These are phyloP conservation scores for Leptographium galeiforme DNA, from an alignment of 2,329 filamentous ascomycete genomes.

Conservation along the genomic window DNA sequence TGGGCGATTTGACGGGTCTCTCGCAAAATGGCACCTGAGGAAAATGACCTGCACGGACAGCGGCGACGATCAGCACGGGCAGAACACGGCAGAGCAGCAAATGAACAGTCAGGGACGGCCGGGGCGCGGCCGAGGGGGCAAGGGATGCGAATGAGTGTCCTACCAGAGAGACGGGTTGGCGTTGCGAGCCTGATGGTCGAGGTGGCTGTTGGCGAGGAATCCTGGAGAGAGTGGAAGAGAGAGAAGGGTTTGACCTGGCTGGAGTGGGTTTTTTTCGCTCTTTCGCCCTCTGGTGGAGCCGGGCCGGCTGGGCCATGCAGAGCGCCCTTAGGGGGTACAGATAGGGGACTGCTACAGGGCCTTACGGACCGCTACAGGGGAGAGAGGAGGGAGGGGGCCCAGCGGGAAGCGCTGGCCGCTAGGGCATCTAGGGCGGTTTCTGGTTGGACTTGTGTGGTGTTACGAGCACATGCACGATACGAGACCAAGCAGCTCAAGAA, in stretches of 20 bases:
- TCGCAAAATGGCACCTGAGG: background rate
- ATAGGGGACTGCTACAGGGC: background rate
- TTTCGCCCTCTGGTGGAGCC: background rate
- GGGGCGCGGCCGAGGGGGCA: background rate
- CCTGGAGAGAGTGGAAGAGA: background rate
- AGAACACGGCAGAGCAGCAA: background rate
- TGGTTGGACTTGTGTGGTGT: no score
- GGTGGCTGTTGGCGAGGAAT: background rate
- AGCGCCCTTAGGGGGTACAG: background rate
- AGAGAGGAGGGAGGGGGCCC: background rate
- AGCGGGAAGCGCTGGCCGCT: no score
- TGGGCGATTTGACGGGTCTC: conserved; percentile 1
- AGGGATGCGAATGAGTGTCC: background rate
- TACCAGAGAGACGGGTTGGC: background rate
- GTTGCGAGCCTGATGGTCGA: conserved; percentile 1
- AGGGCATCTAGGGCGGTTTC: no score
- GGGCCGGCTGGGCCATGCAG: background rate
- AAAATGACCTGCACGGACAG: background rate
- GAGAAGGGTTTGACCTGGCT: background rate
- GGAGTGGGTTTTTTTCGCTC: conserved; percentile 1
- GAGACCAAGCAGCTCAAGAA: no score
- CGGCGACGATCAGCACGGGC: background rate
- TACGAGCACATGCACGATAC: no score
- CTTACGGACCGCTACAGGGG: background rate
- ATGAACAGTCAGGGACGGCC: background rate